Base-by-base conservation (phyloP, 2,329 filamentous ascomycete species). In the Teratosphaeria pseudoeucalypti region DNA sequence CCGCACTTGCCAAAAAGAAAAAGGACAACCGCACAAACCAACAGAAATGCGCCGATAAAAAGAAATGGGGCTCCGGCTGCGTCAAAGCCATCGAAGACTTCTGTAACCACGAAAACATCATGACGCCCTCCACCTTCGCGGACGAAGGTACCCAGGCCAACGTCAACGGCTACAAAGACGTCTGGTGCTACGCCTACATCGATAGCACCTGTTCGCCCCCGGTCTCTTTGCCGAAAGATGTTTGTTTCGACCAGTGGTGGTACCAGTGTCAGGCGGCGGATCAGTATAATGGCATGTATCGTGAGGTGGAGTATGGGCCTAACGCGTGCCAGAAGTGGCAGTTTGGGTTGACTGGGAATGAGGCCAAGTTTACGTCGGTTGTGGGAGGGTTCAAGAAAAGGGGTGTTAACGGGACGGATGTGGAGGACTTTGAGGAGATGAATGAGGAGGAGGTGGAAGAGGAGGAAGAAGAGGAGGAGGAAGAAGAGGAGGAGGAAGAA, bases 201-300 rank as follows among this genome's bases (percentile, higher is more conserved):
- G 19, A 34, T 34, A 59, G 57, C n/a, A 52, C 54, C 34, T 61
- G 58, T 37, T 57, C 58, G 43, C 63, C 62, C 11, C 39, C 57
- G 27, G 59, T 64, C 19, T 66, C 62, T 62, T 57, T 66, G 4
- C 64, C 64, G 10, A 23, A 60, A 32, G 56, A 63, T 29, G 63
- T 60, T 58, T 66, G 64, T 54, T 39, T 59, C 49, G 47, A 54
- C 12, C 63, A 66, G 59, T 64, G 64, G 55, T 62, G 55, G 52
- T 54, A 60, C 29, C 58, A 59, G 55, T 66, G 64, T 56, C 55
- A 60, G 4, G 54, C 57, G 29, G 57, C 60, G 11, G 53, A 47
- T 47, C 47, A 57, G 32, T 43, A 54, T 47, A 47, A 47, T 47
- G 14, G n/a, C 3, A 47, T 47, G 43, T 47, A 47, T n/a, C 12